Base-by-base conservation (phyloP, 2,329 filamentous ascomycete genomes). In the Lachnellula hyalina region DNA sequence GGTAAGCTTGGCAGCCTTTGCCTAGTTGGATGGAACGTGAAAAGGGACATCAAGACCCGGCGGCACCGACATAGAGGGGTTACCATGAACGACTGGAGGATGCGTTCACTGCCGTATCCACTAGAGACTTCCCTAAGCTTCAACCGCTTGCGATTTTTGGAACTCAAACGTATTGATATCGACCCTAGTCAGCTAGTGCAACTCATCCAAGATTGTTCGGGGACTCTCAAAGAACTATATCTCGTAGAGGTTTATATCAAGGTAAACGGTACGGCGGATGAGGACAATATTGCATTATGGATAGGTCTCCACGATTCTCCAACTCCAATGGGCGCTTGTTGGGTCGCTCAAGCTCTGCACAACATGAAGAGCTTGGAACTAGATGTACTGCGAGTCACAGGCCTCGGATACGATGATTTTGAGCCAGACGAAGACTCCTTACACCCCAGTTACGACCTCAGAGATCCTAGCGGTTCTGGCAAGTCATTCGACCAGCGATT, bases 1-100 rank as follows among this genome's bases (percentile, higher is more conserved):
- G 64, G 66, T 23, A 63, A 67, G 8, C 71, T 81, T 12, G 68
- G 74, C 58, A 79, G 72, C 45, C 66, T 81, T 17, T 79, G 77
- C 55, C 59, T 81, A 15, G 70, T 76, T 11, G 76, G 76, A n/a
- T 70, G 64, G 66, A 68, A 65, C 49, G 53, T 59, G 17, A 63
- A 62, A 47, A 63, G 63, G 51, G 55, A 62, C 17, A 61, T 52
- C 23, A 56, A 50, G 8, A 62, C 57, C 4, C 56, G 64, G 28
- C 56, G 52, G 51, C 58, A 64, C 38, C 49, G 48, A 14, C 57
- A 57, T 53, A 46, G 41, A 17, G 40, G 28, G 4, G 28, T 65
- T 47, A 51, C 57, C 32, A 21, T 54, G 40, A 55, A 42, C 42
- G 54, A 61, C 9, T 68, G 67, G 67, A 60, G 47, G 7, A 68